Base-by-base conservation (phyloP, 495 filamentous ascomycete genomes). In the Aspergillus asperescens region DNA sequence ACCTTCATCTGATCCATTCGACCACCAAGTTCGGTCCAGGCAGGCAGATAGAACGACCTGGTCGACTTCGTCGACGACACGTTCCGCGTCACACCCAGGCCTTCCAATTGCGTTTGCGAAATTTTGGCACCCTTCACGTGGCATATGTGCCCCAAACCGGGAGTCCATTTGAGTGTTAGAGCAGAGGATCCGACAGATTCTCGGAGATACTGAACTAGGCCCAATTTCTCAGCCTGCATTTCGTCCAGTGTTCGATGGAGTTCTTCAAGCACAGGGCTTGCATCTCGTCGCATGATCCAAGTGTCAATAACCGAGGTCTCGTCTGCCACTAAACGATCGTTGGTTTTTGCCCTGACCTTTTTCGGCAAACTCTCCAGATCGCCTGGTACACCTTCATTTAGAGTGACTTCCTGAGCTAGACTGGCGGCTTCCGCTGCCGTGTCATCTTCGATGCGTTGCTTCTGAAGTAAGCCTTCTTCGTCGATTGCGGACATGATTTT, bases 121-220 rank as follows among this genome's bases (percentile, higher is more conserved):
- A 94, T 83, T 66, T 85, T 91, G 24, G 64, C 62, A 0, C 89
- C 89, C 70, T 87, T 95, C 54, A 96, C 80, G 58, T 96, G 90
- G 66, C 87, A 93, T 53, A 93, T 84, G 62, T 98, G 88, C 2
- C 93, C 90, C 4, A 92, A 74, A 1, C 82, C 81, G 0, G 93
- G 83, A 6, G 85, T 87, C 87, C 89, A 96, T 50, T 82, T 83
- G 8, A 98, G 77, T 2, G 86, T 87, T 9, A 96, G 70, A 41
- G 76, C 77, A 7, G 79, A 60, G 0, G 83, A 83, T 32, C 75
- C 66, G 2, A 84, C 68, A 19, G 73, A 62, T 12, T 74, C 67
- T 52, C 83, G 79, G 10, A 97, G 75, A 6, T 70, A 65, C 50
- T 78, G 71, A 16, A 75, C 82, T 8, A 97, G 75, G 6, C 62